These are phyloP conservation scores for Zanthoxylum bungeanum DNA, from an alignment of 345 rosid species.

Conservation along the genomic window DNA sequence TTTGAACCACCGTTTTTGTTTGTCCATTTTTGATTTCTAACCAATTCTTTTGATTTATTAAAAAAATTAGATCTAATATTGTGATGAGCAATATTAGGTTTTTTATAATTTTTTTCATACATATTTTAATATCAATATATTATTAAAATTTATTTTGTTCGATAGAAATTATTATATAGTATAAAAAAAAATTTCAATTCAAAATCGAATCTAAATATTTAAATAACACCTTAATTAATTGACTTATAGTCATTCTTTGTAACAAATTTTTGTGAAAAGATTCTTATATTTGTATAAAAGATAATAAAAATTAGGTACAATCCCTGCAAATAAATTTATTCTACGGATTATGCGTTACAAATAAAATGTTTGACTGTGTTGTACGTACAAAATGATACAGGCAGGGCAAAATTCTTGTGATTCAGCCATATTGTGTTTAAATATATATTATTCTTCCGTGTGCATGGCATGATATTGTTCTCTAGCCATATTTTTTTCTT, in stretches of 20 bases:
- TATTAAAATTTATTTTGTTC: too few relatives aligned
- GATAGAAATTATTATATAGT: too few relatives aligned
- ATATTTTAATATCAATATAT: too few relatives aligned
- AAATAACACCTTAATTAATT: neutral
- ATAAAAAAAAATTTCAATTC: too few relatives aligned
- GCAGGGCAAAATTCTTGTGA: slow-evolving; percentile 4
- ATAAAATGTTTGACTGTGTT: neutral
- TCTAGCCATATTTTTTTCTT: slow-evolving; percentile 10
- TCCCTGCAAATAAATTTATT: neutral
- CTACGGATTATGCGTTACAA: neutral
- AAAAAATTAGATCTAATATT: too few relatives aligned
- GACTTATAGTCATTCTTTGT: neutral
- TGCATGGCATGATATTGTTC: slow-evolving; percentile 36
- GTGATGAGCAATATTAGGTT: too few relatives aligned
- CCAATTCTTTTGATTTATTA: slow-evolving; percentile 23
- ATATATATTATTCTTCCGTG: slow-evolving; percentile 10
- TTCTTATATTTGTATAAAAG: neutral
- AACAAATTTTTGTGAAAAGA: neutral
- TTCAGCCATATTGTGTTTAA: neutral
- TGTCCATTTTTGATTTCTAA: slow-evolving; percentile 16
- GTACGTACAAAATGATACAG: neutral
- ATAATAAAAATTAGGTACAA: neutral
- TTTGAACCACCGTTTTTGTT: slow-evolving; percentile 28
- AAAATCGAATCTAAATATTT: too few relatives aligned
- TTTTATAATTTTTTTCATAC: too few relatives aligned